phyloP scores from a whole-genome alignment of 306 rosid species.

The Oxytropis ochrocephala region DNA sequence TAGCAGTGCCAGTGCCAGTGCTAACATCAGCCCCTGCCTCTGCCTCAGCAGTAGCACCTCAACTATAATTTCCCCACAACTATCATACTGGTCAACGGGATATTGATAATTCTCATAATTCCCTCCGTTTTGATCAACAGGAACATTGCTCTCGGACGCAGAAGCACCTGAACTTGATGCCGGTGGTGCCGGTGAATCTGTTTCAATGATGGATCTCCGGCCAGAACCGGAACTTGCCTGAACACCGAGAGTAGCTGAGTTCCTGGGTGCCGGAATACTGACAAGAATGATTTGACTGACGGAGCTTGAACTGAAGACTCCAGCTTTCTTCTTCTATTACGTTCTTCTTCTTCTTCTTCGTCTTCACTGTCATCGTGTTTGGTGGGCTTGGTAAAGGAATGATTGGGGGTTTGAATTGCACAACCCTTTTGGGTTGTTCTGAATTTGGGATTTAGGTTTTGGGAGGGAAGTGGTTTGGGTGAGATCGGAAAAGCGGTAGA shows the following conservation, averaged over 20 bases:
- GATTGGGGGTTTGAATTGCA: conserved; percentile 70
- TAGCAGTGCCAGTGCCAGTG: conserved; percentile 21
- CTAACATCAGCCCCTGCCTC: conserved; percentile 24
- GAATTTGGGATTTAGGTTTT: conserved; percentile 47
- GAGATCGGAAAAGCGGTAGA: neutral
- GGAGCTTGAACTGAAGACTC: conserved; percentile 36
- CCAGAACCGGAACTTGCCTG: conserved; percentile 48
- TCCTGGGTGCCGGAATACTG: conserved; percentile 78
- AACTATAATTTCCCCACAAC: conserved; percentile 36
- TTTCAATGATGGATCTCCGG: conserved; percentile 61
- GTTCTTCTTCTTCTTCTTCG: conserved; percentile 41
- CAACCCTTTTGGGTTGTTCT: conserved; percentile 44
- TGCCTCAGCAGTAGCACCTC: conserved; percentile 27
- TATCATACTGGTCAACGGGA: conserved; percentile 37
- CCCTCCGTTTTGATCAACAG: conserved; percentile 27
- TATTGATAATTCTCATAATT: conserved; percentile 28
- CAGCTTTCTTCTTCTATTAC: conserved; percentile 30
- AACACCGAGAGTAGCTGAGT: conserved; percentile 59
- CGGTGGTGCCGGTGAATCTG: conserved; percentile 14
- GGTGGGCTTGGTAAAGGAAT: conserved; percentile 33
- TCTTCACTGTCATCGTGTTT: conserved; percentile 38
- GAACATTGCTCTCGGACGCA: neutral
- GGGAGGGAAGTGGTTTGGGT: conserved; percentile 21
- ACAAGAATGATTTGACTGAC: conserved; percentile 57
- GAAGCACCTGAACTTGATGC: conserved; percentile 18